Conservation (phyloP, 768 basidiomycete genomes). For the Hydnomerulius pinastri region DNA sequence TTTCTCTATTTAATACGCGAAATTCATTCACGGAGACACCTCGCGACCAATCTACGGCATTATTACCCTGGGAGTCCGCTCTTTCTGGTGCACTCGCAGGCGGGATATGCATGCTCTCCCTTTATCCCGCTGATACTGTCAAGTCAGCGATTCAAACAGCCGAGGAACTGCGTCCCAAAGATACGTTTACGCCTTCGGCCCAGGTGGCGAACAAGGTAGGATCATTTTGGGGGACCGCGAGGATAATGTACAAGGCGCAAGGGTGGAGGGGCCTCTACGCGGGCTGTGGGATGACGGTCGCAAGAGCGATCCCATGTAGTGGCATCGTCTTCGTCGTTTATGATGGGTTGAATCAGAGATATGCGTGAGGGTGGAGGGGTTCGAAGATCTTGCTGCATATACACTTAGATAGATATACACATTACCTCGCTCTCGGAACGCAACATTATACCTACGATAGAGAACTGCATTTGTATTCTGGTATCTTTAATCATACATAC, state of each 20-base stretch:
- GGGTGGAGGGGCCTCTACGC: slow-evolving; percentile 83
- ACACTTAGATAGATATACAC: neutral
- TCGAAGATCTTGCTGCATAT: neutral
- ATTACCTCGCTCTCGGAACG: neutral
- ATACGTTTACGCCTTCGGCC: slow-evolving; percentile 13
- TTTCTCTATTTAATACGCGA: neutral
- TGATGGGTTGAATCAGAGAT: slow-evolving; percentile 60
- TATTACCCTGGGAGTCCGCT: slow-evolving; percentile 71
- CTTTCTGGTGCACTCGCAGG: slow-evolving; percentile 80
- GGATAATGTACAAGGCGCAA: slow-evolving; percentile 69
- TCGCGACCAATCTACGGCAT: slow-evolving; percentile 12
- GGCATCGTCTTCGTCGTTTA: slow-evolving; percentile 91
- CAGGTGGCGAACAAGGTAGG: slow-evolving; percentile 27
- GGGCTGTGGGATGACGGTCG: slow-evolving; percentile 87
- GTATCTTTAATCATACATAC: neutral
- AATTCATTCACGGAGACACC: neutral
- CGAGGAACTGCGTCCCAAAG: slow-evolving; percentile 68
- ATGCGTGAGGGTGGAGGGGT: slow-evolving; percentile 28
- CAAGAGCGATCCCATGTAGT: slow-evolving; percentile 79
- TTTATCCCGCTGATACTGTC: slow-evolving; percentile 90
- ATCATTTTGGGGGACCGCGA: slow-evolving; percentile 60
- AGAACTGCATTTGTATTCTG: slow-evolving; percentile 4
- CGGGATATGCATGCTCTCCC: slow-evolving; percentile 71
- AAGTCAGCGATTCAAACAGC: slow-evolving; percentile 92
- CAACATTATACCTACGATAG: neutral